Evolutionary conservation across 164 flowering plant species (phyloP), one percentile per base, ranked within the genome.

Genomic region (Paratinospora sagittata): DNA sequence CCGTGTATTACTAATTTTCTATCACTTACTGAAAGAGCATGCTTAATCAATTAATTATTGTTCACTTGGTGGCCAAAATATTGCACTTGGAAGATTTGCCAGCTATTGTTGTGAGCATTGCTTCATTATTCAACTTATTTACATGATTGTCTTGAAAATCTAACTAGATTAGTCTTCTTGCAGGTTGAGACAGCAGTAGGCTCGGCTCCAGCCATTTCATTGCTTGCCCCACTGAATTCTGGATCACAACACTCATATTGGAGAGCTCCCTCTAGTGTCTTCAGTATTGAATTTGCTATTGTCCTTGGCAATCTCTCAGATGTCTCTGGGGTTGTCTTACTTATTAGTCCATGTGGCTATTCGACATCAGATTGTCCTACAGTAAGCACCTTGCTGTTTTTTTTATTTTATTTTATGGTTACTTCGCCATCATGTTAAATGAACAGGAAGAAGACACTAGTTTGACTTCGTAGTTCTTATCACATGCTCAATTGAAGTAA

Each of bases 341-440:
- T 96, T 72, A 86, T 96, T 74, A 96, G 99, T 81, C 90, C 95
- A 6, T 90, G 97, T 80, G 98, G 99, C 79, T 96, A 91, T 80
- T 90, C 98, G 68, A 78, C 75, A 45, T 76, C 83, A 19, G 98
- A 96, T 79, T 74, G 84, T 78, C 99, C 99, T 43, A 81, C 79
- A 0, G 99, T 96, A 82, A 81, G 84, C 33, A 72, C 60, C 68
- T 8, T 52, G n/a, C 58, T 7, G 12, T 43, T 43, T 43, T 1
- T 30, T 30, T n/a, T n/a, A n/a, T n/a, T 41, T 41, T 41, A 6
- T 9, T 43, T 43, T 43, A 5, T 43, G 12, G 12, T 0, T 2
- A 43, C 14, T 43, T 43, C 47, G 7, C 7, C 0, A 10, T 43
- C 47, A 43, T 43, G 47, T 14, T 43, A 14, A 43, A 43, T 43